Base-by-base conservation (phyloP, 2,329 filamentous ascomycete species). In the Diaporthe vaccinii region DNA sequence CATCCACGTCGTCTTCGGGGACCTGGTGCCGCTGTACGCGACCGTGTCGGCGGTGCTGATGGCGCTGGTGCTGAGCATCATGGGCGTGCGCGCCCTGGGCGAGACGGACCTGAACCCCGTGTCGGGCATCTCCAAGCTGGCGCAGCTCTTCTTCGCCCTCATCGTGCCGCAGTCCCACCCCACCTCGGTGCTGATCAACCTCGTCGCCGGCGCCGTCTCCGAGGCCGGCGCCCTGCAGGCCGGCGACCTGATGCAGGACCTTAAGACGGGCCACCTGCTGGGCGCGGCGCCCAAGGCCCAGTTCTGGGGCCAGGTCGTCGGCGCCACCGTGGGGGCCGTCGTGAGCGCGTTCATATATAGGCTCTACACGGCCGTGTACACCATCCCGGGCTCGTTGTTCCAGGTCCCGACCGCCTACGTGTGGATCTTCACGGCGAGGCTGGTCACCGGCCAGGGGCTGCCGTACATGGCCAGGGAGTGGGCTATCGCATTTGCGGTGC, bases 91-190 rank as follows among this genome's bases (percentile, higher is more conserved):
- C 44, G 92, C 92, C 1, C 84, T 93, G 0, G 92, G 92, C 14
- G 91, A 98, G 86, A 98, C 97, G 7, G 97, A 99, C 80, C 88
- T 99, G 14, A 98, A 98, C 81, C 97, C 97, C 0, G 97, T 98
- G 3, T 98, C 95, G 1, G 97, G 97, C 46, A 99, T 98, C 83
- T 96, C 94, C 82, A 99, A 99, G 86, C 89, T 99, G 4, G 98
- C 97, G 0, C 97, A 99, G 84, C 91, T 99, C 3, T 93, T 98
- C 81, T 98, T 99, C 83, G 97, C 97, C 3, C 86, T 98, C 68
- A 94, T 97, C 53, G 95, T 97, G 2, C 96, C 97, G 0, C 88
- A 93, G 73, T 91, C 92, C 0, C 92, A 95, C 80, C 93, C 93
- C 79, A 95, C 95, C 55, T 95, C 95, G 17, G 93, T 99, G n/a